These are phyloP conservation scores for Mortierella sp. DNA, from an alignment of 371 early-diverging fungal genomes.

Conservation along the genomic window DNA sequence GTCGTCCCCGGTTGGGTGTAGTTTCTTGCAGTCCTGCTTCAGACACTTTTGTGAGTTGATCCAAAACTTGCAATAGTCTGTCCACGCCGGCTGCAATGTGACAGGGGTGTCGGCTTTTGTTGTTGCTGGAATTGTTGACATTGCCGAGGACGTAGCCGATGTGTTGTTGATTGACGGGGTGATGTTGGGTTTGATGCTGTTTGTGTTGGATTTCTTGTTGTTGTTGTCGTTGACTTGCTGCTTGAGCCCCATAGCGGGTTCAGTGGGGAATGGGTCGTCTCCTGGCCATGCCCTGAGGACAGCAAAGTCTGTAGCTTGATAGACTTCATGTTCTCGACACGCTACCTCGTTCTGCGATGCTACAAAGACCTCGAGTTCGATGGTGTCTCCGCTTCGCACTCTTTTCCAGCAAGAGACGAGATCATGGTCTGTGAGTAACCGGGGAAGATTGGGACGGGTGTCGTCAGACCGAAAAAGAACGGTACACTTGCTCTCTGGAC, in stretches of 20 bases:
- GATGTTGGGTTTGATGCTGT: not conserved
- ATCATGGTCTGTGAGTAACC: slow-evolving; percentile 18
- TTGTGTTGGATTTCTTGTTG: not conserved
- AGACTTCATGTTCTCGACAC: slow-evolving; percentile 58
- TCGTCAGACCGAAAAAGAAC: slow-evolving; percentile 68
- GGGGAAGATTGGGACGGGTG: slow-evolving; percentile 31
- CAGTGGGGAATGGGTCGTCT: slow-evolving; percentile 57
- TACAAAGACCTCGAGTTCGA: slow-evolving; percentile 53
- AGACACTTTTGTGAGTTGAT: slow-evolving; percentile 46
- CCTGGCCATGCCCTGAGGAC: slow-evolving; percentile 56
- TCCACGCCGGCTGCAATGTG: slow-evolving; percentile 15
- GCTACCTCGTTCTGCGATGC: slow-evolving; percentile 57
- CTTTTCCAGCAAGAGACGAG: slow-evolving; percentile 59
- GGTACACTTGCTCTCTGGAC: slow-evolving; percentile 55
- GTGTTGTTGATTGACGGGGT: not conserved
- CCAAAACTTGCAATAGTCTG: slow-evolving; percentile 54
- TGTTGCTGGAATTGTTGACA: not conserved
- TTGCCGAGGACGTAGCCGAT: not conserved
- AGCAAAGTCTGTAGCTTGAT: slow-evolving; percentile 61
- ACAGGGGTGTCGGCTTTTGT: not conserved
- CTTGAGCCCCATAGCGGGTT: slow-evolving; percentile 61
- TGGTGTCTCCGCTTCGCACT: slow-evolving; percentile 57
- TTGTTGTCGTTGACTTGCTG: not conserved
- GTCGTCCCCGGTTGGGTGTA: slow-evolving; percentile 39
- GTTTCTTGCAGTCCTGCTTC: slow-evolving; percentile 29